A percentile compares a stretch with the other conserved stretches of the same genome.
phyloP scores from a whole-genome alignment of 2,329 filamentous ascomycete species.

The Pyrenophora tritici-repentis region DNA sequence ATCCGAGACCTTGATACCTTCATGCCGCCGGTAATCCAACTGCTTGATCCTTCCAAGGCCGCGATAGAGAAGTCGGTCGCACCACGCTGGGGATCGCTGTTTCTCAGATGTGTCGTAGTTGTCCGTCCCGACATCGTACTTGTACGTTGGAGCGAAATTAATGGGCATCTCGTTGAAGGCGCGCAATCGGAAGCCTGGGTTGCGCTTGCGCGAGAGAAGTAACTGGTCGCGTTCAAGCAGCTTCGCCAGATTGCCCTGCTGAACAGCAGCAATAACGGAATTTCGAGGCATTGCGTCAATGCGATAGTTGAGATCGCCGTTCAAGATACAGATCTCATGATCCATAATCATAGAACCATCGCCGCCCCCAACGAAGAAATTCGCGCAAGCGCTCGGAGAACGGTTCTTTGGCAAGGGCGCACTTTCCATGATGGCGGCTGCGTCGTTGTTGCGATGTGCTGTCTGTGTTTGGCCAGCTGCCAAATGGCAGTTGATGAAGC shows the following conservation, averaged over 20 bases:
- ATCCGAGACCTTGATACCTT: slow-evolving; percentile 81
- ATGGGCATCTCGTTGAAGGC: slow-evolving; percentile 92
- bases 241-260: slow-evolving; percentile 78
- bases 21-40: slow-evolving; percentile 84
- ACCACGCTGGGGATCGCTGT: slow-evolving; percentile 93
- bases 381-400: slow-evolving; percentile 68
- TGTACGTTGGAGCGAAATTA: slow-evolving; percentile 93
- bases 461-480: slow-evolving; percentile 93
- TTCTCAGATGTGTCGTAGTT: slow-evolving; percentile 95
- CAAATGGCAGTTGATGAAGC: slow-evolving; percentile 96
- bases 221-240: slow-evolving; percentile 93
- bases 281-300: slow-evolving; percentile 97
- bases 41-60: slow-evolving; percentile 83
- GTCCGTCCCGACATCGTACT: slow-evolving; percentile 95
- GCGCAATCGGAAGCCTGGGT: slow-evolving; percentile 84
- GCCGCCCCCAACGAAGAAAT: slow-evolving; percentile 87
- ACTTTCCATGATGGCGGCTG: slow-evolving; percentile 85
- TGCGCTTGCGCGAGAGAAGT: slow-evolving; percentile 83
- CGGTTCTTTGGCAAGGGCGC: slow-evolving; percentile 73
- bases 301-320: slow-evolving; percentile 96
- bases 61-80: slow-evolving; percentile 87
- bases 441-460: slow-evolving; percentile 87
- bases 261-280: slow-evolving; percentile 84
- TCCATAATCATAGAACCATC: slow-evolving; percentile 95
- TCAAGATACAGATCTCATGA: slow-evolving; percentile 95